Conservation (phyloP, 192 early-diverging fungal species). For the Podila epigama region DNA sequence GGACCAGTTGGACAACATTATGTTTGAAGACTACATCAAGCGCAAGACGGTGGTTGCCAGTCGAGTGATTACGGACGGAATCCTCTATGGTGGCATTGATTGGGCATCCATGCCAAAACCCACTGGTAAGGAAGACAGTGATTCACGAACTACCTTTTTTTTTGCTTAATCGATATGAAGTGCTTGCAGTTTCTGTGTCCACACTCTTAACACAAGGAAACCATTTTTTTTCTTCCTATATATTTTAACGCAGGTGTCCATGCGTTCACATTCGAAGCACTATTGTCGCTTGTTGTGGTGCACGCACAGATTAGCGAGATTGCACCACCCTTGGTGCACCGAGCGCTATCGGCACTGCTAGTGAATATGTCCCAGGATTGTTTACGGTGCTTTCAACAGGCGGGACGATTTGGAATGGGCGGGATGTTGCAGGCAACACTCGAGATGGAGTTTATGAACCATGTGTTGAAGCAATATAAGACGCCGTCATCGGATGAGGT, state of each 20-base stretch:
- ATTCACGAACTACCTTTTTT: not conserved
- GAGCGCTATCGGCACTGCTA: conserved; percentile 78
- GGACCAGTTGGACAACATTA: conserved; percentile 79
- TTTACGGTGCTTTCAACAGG: conserved; percentile 75
- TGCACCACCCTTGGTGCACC: conserved; percentile 77
- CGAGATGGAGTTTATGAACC: conserved; percentile 91
- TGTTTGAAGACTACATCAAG: conserved; percentile 89
- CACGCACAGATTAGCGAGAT: conserved; percentile 91
- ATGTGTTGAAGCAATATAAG: conserved; percentile 81
- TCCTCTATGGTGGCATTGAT: conserved; percentile 87
- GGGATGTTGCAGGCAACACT: conserved; percentile 96
- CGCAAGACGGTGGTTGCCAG: conserved; percentile 73
- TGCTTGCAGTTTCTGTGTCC: not conserved
- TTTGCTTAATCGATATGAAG: too few species aligned
- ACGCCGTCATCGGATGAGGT: conserved; percentile 68
- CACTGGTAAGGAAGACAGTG: conserved; percentile 68
- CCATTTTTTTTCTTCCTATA: not conserved
- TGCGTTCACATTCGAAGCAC: conserved; percentile 85
- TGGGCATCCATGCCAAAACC: conserved; percentile 82
- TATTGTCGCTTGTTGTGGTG: conserved; percentile 86
- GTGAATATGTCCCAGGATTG: conserved; percentile 80
- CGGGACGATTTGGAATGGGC: conserved; percentile 88
- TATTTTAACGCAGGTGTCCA: conserved; percentile 73
- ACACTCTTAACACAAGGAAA: not conserved
- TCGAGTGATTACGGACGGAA: conserved; percentile 78